Percentiles rank a stretch among this genome's conserved stretches.
phyloP scores from a whole-genome alignment of 441 rosid species.

The Brassica hybrid region DNA sequence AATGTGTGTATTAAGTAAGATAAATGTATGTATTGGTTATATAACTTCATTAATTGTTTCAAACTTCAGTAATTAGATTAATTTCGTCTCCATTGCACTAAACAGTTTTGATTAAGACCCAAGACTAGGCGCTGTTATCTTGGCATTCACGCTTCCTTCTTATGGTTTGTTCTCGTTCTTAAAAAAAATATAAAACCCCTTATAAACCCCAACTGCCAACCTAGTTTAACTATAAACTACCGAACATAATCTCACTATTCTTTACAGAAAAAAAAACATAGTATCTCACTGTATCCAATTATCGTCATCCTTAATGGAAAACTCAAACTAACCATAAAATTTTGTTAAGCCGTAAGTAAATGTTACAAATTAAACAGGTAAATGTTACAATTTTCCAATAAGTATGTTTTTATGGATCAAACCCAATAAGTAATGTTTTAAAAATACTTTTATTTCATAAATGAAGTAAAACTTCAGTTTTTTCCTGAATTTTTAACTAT shows the following conservation, averaged over 20 bases:
- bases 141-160: background rate
- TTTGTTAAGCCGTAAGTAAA: background rate
- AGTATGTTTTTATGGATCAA: no score
- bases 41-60: no score
- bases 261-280: background rate
- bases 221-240: slow-evolving; percentile 8
- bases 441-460: background rate
- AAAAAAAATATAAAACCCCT: background rate
- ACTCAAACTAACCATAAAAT: background rate
- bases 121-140: slow-evolving; percentile 44
- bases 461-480: background rate
- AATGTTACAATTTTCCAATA: background rate
- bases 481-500: no score
- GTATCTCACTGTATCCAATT: background rate
- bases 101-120: slow-evolving; percentile 20
- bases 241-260: background rate
- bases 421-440: no score
- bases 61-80: background rate
- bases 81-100: slow-evolving; percentile 28
- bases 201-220: background rate
- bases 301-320: background rate
- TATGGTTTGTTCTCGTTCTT: no score
- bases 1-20: no score
- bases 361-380: background rate
- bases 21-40: no score